Evolutionary conservation across 331 rosid genomes (phyloP).

Genomic region (Dryas integrifolia): DNA sequence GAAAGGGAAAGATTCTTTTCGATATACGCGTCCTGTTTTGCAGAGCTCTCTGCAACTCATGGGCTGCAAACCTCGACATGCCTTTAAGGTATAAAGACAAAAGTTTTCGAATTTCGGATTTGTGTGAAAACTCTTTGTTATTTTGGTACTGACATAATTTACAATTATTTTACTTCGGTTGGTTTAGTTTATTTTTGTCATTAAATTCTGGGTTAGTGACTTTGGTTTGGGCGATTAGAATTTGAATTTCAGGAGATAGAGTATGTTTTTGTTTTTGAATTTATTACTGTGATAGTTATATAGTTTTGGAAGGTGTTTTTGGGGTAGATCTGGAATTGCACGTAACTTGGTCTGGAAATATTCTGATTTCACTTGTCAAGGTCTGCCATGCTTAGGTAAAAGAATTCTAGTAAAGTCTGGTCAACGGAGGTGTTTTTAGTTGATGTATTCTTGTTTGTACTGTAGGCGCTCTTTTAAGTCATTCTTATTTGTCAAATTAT

Average conservation of each 20-base stretch:
- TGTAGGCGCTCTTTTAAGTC: slow-evolving; percentile 8
- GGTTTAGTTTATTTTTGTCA: no score
- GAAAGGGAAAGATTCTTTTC: slow-evolving; percentile 56
- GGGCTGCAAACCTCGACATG: slow-evolving; percentile 95
- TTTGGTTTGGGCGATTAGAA: background rate
- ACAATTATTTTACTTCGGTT: background rate
- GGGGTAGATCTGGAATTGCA: slow-evolving; percentile 37
- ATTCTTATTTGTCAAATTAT: slow-evolving; percentile 6
- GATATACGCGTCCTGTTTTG: slow-evolving; percentile 74
- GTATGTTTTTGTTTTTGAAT: background rate
- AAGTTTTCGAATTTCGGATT: background rate
- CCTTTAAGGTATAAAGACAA: slow-evolving; percentile 63
- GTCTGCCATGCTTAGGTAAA: slow-evolving; percentile 9
- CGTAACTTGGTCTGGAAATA: background rate
- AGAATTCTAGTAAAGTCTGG: background rate
- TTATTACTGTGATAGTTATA: background rate
- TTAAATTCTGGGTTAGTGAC: background rate
- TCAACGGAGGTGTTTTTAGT: slow-evolving; percentile 11
- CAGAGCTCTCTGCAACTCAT: slow-evolving; percentile 87
- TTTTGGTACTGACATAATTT: background rate
- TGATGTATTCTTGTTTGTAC: slow-evolving; percentile 7
- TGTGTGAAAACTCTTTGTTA: background rate
- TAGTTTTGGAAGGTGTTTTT: background rate
- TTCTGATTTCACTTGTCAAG: slow-evolving; percentile 5
- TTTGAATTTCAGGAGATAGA: background rate